Conservation (phyloP, 2,329 filamentous ascomycete genomes). For the Rachicladosporium sp. region DNA sequence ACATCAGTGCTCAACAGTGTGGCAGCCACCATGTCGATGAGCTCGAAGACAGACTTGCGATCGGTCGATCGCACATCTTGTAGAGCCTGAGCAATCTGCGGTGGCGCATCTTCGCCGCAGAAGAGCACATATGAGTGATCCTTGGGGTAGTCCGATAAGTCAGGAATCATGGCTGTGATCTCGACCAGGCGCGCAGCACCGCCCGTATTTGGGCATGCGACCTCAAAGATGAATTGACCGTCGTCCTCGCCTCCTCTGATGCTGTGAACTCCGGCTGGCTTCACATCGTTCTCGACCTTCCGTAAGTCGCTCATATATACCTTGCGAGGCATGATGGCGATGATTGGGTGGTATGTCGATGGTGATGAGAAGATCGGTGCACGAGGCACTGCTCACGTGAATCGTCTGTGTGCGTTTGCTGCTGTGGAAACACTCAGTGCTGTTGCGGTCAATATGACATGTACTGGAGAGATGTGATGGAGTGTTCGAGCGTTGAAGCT, state of each 20-base stretch:
- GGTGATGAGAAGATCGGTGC: neutral
- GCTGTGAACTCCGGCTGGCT: slow-evolving; percentile 38
- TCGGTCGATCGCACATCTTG: slow-evolving; percentile 33
- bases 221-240: slow-evolving; percentile 53
- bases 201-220: neutral
- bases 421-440: too few relatives aligned
- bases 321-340: slow-evolving; percentile 48
- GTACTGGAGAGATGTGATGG: too few relatives aligned
- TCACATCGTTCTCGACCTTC: slow-evolving; percentile 25
- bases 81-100: slow-evolving; percentile 31
- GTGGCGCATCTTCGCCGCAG: slow-evolving; percentile 36
- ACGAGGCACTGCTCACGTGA: too few relatives aligned
- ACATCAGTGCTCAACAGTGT: slow-evolving; percentile 20
- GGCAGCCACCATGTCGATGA: slow-evolving; percentile 36
- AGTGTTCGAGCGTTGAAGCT: too few relatives aligned
- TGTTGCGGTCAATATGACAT: too few relatives aligned
- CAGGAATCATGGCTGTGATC: slow-evolving; percentile 31
- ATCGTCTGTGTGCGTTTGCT: too few relatives aligned
- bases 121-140: slow-evolving; percentile 47
- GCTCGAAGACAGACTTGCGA: slow-evolving; percentile 35
- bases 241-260: slow-evolving; percentile 56
- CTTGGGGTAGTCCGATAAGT: slow-evolving; percentile 49
- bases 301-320: slow-evolving; percentile 51
- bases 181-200: slow-evolving; percentile 9
- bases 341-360: neutral